These are phyloP conservation scores for Pilatotrama ljubarskyi DNA, from an alignment of 768 basidiomycete genomes.

Conservation along the genomic window DNA sequence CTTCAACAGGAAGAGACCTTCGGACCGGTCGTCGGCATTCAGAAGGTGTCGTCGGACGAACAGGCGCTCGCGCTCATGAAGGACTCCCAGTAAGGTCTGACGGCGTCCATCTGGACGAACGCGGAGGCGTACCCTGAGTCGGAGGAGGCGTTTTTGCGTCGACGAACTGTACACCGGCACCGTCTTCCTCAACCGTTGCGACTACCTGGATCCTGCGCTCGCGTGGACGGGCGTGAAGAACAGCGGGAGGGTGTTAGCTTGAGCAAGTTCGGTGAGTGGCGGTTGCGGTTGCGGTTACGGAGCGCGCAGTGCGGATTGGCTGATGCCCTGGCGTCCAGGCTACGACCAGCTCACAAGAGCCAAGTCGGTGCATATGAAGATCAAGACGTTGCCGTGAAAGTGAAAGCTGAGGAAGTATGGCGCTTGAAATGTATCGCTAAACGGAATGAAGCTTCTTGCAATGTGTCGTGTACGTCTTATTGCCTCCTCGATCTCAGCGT, in stretches of 20 bases:
- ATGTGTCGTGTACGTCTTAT: no score
- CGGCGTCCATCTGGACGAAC: constrained; percentile 93
- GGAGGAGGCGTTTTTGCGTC: constrained; percentile 61
- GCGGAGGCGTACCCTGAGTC: constrained; percentile 59
- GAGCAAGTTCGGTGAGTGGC: constrained; percentile 76
- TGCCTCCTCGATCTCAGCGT: no score
- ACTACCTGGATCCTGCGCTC: constrained; percentile 89
- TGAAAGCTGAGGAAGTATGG: background rate
- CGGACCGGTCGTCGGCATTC: constrained; percentile 91
- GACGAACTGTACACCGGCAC: constrained; percentile 86
- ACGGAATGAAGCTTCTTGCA: background rate
- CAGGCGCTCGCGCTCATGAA: constrained; percentile 94
- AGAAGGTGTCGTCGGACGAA: constrained; percentile 85
- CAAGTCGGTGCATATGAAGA: constrained; percentile 84
- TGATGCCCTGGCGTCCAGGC: constrained; percentile 42
- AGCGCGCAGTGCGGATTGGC: background rate
- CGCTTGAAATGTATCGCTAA: background rate
- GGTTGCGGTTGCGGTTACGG: background rate
- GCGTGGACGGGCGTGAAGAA: constrained; percentile 95
- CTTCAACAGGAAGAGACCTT: constrained; percentile 86
- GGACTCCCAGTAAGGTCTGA: constrained; percentile 93
- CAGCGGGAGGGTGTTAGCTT: constrained; percentile 87
- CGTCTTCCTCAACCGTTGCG: constrained; percentile 91
- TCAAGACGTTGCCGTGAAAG: constrained; percentile 44
- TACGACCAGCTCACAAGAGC: constrained; percentile 84